Evolutionary conservation across 306 rosid genomes (phyloP), one percentile per base, ranked within the genome.

Genomic region (Canavalia gladiata): DNA sequence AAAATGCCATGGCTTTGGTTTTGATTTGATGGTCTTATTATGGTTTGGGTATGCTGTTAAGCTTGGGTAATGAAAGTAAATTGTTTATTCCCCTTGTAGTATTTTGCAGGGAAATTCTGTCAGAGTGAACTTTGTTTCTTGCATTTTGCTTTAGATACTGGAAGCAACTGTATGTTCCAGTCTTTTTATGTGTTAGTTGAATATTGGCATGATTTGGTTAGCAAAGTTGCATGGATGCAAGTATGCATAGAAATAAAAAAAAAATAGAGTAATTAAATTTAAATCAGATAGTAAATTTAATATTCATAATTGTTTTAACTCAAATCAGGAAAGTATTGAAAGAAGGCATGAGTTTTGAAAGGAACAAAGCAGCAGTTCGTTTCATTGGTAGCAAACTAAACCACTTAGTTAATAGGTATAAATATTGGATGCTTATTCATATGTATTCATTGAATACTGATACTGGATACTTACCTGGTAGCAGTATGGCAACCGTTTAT

Each of bases 11-110:
- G 8, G 56, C 31, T 56, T 37, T 57, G 68, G 43, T 74, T 57
- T 73, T 37, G 39, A 35, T 2, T 35, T 37, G 4, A 43, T 25
- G 45, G 13, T 25, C 58, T 46, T 59, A n/a, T 35, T 45, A 29
- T 45, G 58, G 34, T 43, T 31, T 75, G 70, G 59, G 69, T 59
- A 74, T 28, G 55, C 39, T 37, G 41, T 4, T 37, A 37, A 37
- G 65, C 39, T 29, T 29, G 39, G 12, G 9, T 42, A 55, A 41
- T 73, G 43, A 13, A 60, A 18, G 18, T 58, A 75, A 62, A 37
- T 43, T 75, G 45, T 74, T 58, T 59, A 10, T 57, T 11, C 31
- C 45, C 11, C 3, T 58, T 57, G 12, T 4, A n/a, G 39, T 69
- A 47, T 11, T 57, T 58, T 43, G 3, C 4, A 37, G 41, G 41